Percentiles rank a stretch among this genome's conserved stretches.
Evolutionary conservation across 2,329 filamentous ascomycete genomes (phyloP).

Genomic region (Alternaria sp.): DNA sequence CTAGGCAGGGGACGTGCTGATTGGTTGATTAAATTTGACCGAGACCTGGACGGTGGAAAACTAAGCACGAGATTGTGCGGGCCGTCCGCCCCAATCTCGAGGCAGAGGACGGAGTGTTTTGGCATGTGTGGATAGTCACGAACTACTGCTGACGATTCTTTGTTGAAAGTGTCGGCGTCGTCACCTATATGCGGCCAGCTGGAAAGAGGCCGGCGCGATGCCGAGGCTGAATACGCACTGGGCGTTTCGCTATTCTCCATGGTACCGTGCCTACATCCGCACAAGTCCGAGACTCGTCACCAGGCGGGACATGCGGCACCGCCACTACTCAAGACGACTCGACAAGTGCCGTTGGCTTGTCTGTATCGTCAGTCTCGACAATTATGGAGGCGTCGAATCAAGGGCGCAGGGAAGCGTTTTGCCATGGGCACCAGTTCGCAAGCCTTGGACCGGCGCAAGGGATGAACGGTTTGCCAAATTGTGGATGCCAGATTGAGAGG

Average conservation of each 20-base stretch:
- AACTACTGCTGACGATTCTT: conserved; percentile 19
- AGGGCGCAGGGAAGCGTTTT: conserved; percentile 12
- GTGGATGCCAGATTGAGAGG: conserved; percentile 35
- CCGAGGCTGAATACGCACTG: conserved; percentile 27
- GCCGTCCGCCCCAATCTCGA: conserved; percentile 33
- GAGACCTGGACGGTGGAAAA: conserved; percentile 34
- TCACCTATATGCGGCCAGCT: conserved; percentile 22
- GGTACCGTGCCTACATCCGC: conserved; percentile 36
- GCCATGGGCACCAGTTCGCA: conserved; percentile 31
- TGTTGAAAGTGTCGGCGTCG: conserved; percentile 20
- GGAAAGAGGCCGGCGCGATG: conserved; percentile 17
- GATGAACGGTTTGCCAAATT: conserved; percentile 35
- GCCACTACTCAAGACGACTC: conserved; percentile 23
- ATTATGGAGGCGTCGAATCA: conserved; percentile 34
- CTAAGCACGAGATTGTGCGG: conserved; percentile 36
- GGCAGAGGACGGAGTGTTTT: conserved; percentile 13
- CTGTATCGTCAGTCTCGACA: conserved; percentile 13
- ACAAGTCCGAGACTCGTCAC: conserved; percentile 42
- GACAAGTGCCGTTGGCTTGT: conserved; percentile 23
- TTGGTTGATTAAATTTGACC: conserved; percentile 32
- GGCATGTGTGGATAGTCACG: conserved; percentile 19
- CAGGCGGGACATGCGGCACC: conserved; percentile 42
- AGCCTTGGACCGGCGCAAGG: conserved; percentile 35
- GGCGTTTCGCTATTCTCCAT: conserved; percentile 35
- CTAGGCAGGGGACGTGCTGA: conserved; percentile 23